Conservation (phyloP, 2,329 filamentous ascomycete genomes). For the Daldinia sp. region DNA sequence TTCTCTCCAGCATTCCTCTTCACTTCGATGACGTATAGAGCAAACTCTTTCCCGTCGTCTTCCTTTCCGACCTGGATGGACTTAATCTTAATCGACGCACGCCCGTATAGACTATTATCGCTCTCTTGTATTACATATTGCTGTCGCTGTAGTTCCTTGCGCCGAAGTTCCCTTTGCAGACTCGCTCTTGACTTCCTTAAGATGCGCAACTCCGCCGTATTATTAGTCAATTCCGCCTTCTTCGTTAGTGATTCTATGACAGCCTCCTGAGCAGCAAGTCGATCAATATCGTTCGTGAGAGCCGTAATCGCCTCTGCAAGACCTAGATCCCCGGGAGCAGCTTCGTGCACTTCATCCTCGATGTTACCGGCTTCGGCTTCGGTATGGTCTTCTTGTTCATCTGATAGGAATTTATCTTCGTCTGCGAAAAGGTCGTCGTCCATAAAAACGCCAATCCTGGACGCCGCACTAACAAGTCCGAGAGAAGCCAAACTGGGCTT, state of each 20-base stretch:
- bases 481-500: slow-evolving; percentile 92
- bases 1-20: slow-evolving; percentile 89
- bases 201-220: slow-evolving; percentile 90
- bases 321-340: slow-evolving; percentile 91
- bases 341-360: slow-evolving; percentile 88
- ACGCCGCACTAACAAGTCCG: slow-evolving; percentile 86
- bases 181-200: slow-evolving; percentile 93
- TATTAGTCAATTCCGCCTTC: slow-evolving; percentile 97
- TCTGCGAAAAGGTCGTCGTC: slow-evolving; percentile 94
- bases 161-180: slow-evolving; percentile 86
- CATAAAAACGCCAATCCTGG: slow-evolving; percentile 89
- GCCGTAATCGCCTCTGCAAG: slow-evolving; percentile 90
- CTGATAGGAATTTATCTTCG: slow-evolving; percentile 83
- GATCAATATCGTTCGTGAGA: slow-evolving; percentile 90
- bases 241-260: slow-evolving; percentile 90
- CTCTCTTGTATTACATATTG: slow-evolving; percentile 98
- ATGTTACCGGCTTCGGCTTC: slow-evolving; percentile 64
- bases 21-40: slow-evolving; percentile 92
- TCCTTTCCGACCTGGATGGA: slow-evolving; percentile 92
- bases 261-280: slow-evolving; percentile 84
- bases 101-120: slow-evolving; percentile 94
- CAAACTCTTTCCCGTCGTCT: slow-evolving; percentile 91
- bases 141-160: slow-evolving; percentile 94
- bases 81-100: slow-evolving; percentile 88
- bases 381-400: slow-evolving; percentile 80